Evolutionary conservation across 169 alveolate species (phyloP).

Genomic region (Eimeria zaria): DNA sequence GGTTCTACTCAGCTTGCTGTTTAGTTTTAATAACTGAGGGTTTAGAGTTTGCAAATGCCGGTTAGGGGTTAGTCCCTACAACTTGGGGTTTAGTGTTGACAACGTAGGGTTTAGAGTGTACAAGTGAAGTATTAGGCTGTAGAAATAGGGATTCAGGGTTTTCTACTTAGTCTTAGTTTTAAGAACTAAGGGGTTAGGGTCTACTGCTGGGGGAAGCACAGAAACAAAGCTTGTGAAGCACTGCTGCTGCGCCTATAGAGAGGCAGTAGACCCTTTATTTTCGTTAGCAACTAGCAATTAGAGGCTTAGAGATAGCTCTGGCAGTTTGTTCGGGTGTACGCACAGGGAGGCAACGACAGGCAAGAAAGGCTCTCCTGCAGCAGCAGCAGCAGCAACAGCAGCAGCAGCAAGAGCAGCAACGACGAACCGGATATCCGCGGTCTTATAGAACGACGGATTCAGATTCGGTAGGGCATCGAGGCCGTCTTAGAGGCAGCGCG

Average conservation of each 20-base stretch:
- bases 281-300: too few relatives aligned
- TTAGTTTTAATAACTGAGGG: not conserved
- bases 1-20: not conserved
- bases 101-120: not conserved
- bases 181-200: too few relatives aligned
- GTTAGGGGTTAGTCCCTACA: too few relatives aligned
- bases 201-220: not conserved
- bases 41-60: not conserved
- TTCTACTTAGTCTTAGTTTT: too few relatives aligned
- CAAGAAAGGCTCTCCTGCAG: conserved; percentile 43
- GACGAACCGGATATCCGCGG: not conserved
- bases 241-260: not conserved
- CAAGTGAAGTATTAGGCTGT: not conserved
- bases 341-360: conserved; percentile 59
- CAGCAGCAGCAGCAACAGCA: conserved; percentile 23
- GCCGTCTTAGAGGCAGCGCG: not conserved
- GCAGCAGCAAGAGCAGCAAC: conserved; percentile 47
- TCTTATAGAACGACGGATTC: not conserved
- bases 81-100: not conserved
- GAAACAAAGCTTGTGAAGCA: not conserved
- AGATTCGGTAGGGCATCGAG: not conserved
- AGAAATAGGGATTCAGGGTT: not conserved
- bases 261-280: not conserved
- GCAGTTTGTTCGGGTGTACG: not conserved
- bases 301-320: too few relatives aligned